Conservation (phyloP, 768 basidiomycete species). For the Serendipita sp. region DNA sequence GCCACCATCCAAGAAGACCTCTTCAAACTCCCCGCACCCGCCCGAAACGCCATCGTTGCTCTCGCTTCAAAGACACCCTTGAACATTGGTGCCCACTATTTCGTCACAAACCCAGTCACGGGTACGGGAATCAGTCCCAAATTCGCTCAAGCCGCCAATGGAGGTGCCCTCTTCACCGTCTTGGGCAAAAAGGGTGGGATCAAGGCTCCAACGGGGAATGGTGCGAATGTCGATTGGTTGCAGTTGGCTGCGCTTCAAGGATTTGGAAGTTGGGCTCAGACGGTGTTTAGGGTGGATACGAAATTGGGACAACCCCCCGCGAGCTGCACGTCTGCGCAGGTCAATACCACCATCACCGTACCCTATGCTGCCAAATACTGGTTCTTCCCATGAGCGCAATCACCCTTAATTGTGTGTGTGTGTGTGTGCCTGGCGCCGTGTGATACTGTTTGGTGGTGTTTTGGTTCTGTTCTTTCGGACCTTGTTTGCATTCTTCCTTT, state of each 20-base stretch:
- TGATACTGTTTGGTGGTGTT: no score
- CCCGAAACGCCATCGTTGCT: slow-evolving; percentile 10
- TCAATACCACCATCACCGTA: slow-evolving; percentile 14
- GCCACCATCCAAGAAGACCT: slow-evolving; percentile 6
- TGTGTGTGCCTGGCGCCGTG: no score
- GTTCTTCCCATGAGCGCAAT: slow-evolving; percentile 12
- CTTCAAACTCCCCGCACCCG: slow-evolving; percentile 16
- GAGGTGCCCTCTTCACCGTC: slow-evolving; percentile 29
- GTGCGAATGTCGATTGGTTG: slow-evolving; percentile 39
- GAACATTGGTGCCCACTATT: slow-evolving; percentile 39
- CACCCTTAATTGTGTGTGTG: no score
- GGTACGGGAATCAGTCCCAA: slow-evolving; percentile 29
- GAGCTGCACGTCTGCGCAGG: slow-evolving; percentile 13
- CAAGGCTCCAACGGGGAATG: slow-evolving; percentile 23
- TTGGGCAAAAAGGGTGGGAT: slow-evolving; percentile 28
- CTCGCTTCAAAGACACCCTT: slow-evolving; percentile 9
- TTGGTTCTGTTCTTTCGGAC: no score
- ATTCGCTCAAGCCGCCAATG: slow-evolving; percentile 38
- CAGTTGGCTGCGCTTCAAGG: slow-evolving; percentile 25
- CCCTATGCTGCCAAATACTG: slow-evolving; percentile 18
- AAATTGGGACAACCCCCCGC: slow-evolving; percentile 18
- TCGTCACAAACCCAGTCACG: slow-evolving; percentile 27
- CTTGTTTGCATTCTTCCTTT: no score
- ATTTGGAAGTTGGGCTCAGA: slow-evolving; percentile 25
- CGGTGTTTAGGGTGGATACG: slow-evolving; percentile 17